Evolutionary conservation across 352 stramenopile genomes (phyloP), one percentile per base, ranked within the genome.

Genomic region (Pythium pyrilobum): DNA sequence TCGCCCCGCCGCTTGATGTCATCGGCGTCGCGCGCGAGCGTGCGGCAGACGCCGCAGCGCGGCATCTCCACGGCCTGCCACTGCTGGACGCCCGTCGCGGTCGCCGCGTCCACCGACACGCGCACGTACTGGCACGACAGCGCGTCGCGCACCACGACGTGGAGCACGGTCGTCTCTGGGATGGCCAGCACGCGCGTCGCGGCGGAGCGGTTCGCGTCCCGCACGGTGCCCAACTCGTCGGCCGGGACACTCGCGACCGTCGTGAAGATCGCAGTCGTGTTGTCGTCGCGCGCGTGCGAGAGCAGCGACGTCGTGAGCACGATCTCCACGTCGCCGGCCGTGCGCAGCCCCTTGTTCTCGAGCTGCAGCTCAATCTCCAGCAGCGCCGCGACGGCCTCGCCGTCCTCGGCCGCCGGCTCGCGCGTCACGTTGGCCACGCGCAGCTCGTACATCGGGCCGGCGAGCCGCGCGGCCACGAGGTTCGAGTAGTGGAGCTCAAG

Each of bases 401-500:
- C 40, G 5, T 45, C 36, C 8, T 61, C 52, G 0, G 32, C 32
- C 0, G 52, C 52, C 0, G 21, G 37, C 16, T 58, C 28, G 1
- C 53, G 39, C 12, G 41, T 60, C 2, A 63, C 31, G 24, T 56
- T 59, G 0, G 20, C 41, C n/a, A 92, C 72, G 0, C 50, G 20
- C n/a, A 90, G 27, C 7, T 67, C 53, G 48, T 89, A 89, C 20
- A 78, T 27, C 8, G 77, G 73, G 5, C 84, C 84, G 2, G 79
- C 67, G 32, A 84, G 54, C 21, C 64, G 58, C 5, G 81, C 64
- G 8, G 74, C 47, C 34, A 85, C 59, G 36, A 92, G 34, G 28
- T 94, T 94, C 15, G 81, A 80, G 50, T 92, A 90, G 52, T 90
- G 69, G 31, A 92, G 56, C 34, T 91, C 81, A 0, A 68, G 53